Evolutionary conservation across 164 flowering plant genomes (phyloP).

Genomic region (Sextonia rubra): DNA sequence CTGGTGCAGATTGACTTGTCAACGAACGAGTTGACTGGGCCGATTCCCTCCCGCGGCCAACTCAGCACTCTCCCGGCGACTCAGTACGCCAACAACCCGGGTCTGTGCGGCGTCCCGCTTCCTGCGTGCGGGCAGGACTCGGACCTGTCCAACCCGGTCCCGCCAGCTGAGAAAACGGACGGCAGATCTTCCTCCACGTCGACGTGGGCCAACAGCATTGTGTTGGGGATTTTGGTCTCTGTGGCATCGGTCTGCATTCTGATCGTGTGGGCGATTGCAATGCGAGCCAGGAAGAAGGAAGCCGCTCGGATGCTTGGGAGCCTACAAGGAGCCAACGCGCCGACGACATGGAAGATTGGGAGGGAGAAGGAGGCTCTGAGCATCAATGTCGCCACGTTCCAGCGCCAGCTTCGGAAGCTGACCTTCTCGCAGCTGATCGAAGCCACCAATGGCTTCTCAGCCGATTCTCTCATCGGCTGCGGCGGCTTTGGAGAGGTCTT

Average conservation of each 20-base stretch:
- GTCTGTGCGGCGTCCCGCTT: constrained; percentile 92
- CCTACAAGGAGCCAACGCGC: constrained; percentile 56
- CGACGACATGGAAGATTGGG: constrained; percentile 89
- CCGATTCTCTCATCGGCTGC: constrained; percentile 58
- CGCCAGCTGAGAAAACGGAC: constrained; percentile 7
- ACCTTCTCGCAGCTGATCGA: constrained; percentile 65
- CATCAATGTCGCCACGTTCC: constrained; percentile 75
- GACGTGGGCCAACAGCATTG: constrained; percentile 72
- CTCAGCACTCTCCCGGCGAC: constrained; percentile 79
- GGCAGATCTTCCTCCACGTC: constrained; percentile 24
- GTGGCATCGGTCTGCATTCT: constrained; percentile 56
- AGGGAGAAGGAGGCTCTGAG: constrained; percentile 83
- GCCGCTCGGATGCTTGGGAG: constrained; percentile 64
- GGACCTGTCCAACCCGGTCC: not conserved
- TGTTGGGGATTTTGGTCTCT: constrained; percentile 65
- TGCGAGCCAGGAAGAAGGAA: constrained; percentile 58
- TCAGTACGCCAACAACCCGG: constrained; percentile 78
- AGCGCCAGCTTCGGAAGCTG: constrained; percentile 54
- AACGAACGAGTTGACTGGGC: constrained; percentile 67
- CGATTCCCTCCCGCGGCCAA: constrained; percentile 78
- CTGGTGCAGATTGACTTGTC: constrained; percentile 88
- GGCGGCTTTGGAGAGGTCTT: constrained; percentile 80
- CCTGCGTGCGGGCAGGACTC: constrained; percentile 45
- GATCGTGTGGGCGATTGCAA: constrained; percentile 70
- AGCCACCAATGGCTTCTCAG: constrained; percentile 70